Evolutionary conservation across 805 yeast genomes (phyloP), one percentile per base, ranked within the genome.

Genomic region (Yamadazyma kitorensis): DNA sequence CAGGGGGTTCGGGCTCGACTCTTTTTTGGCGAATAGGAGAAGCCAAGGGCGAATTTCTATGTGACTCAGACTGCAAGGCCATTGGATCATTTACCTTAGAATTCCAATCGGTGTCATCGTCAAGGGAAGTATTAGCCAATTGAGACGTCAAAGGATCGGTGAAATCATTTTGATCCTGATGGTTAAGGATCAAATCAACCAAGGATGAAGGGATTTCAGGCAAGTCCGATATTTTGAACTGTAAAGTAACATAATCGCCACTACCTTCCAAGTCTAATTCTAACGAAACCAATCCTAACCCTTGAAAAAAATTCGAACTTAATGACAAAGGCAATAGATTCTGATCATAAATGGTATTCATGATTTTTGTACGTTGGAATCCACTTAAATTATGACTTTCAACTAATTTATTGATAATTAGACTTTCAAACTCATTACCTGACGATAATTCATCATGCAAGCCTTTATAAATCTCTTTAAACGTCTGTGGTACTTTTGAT

Each of bases 161-260:
- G 16, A 28, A 24, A 22, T 34, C 27, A 31, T 33, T 23, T 16
- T 9, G 17, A 7, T 21, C 19, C 8, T 27, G 15, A 15, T 25
- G 17, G 19, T 20, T 8, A 15, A 31, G 16, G 8, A 41, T 11
- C 9, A 41, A 16, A 13, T 44, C 40, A 2, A 51, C 52, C 13
- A 52, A 43, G 6, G 41, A 42, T 6, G 37, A 25, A 1, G 66
- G 56, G 21, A 69, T 46, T 18, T 52, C 54, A 1, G 74, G 74
- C 21, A 69, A 58, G 17, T 48, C 54, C 16, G 44, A 43, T 37
- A 56, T 45, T 35, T 54, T 50, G 42, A 59, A 61, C 45, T 65
- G 68, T 24, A 70, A 48, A 12, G 71, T 61, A n/a, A 64, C 69
- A 40, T 46, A 67, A 41, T 67, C 72, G 0, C 71, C 73, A 1